These are phyloP conservation scores for Metschnikowia cerradonensis DNA, from an alignment of 805 yeast genomes.

Conservation along the genomic window DNA sequence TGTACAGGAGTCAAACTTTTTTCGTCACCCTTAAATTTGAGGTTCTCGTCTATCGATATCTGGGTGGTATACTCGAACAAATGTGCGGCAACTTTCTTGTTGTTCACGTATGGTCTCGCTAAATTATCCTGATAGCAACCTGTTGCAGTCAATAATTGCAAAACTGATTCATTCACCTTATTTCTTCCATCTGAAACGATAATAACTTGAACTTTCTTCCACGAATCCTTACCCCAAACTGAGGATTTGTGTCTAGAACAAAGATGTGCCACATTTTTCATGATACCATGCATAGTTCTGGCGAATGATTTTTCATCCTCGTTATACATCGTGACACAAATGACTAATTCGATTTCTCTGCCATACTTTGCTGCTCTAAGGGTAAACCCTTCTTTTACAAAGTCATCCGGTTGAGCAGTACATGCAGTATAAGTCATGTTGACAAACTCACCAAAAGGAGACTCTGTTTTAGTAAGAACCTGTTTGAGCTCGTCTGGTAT, in stretches of 20 bases:
- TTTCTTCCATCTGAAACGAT: slow-evolving; percentile 94
- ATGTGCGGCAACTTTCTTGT: slow-evolving; percentile 88
- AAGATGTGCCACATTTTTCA: slow-evolving; percentile 86
- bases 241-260: slow-evolving; percentile 76
- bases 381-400: slow-evolving; percentile 74
- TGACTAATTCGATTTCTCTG: slow-evolving; percentile 86
- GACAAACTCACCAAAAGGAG: slow-evolving; percentile 79
- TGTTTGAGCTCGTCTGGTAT: slow-evolving; percentile 84
- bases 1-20: slow-evolving; percentile 94
- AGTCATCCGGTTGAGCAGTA: slow-evolving; percentile 88
- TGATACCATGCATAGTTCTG: slow-evolving; percentile 90
- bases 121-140: slow-evolving; percentile 98
- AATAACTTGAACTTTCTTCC: slow-evolving; percentile 94
- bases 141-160: slow-evolving; percentile 86
- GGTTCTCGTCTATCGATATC: slow-evolving; percentile 81
- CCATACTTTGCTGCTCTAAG: slow-evolving; percentile 80
- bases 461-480: slow-evolving; percentile 79
- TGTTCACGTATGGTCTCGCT: slow-evolving; percentile 91
- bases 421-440: slow-evolving; percentile 98
- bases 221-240: slow-evolving; percentile 93
- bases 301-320: slow-evolving; percentile 89
- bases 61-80: slow-evolving; percentile 95
- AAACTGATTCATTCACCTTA: slow-evolving; percentile 77
- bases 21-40: slow-evolving; percentile 87
- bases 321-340: slow-evolving; percentile 96